Evolutionary conservation across 495 filamentous ascomycete genomes (phyloP), one percentile per base, ranked within the genome.

Genomic region (Aspergillus homomorphus): DNA sequence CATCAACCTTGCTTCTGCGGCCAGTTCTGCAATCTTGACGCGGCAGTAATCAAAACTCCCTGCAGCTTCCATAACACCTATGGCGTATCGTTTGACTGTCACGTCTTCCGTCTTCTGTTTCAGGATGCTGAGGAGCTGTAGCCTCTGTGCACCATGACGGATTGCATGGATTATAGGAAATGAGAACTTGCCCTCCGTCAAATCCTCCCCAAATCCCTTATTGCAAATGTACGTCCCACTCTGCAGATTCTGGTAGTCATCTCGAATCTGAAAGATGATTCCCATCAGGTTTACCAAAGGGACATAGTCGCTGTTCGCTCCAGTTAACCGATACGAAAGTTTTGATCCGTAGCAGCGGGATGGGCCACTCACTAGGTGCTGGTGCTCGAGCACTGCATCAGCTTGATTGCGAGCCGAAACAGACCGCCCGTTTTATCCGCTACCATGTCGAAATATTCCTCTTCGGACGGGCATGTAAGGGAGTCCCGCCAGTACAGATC

Each of bases 371-470:
- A n/a, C n/a, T n/a, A n/a, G n/a, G n/a, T n/a, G n/a, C n/a, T n/a
- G n/a, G n/a, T n/a, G n/a, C n/a, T n/a, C 33, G 33, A 12, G 33
- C 10, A 52, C 68, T 93, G 89, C 89, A 96, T 92, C 42, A 98
- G 78, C 71, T 89, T 87, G 60, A 96, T 80, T 16, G 89, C 89
- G 14, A 98, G 74, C 44, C 91, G 81, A 77, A 98, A 96, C 7
- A 96, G 78, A 1, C 92, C 91, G 15, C 93, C 92, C 1, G 93
- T 98, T 74, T 98, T 96, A 73, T 95, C 91, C 51, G 81, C 79
- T 20, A 96, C 90, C 92, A 96, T 96, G 66, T 92, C 88, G 9
- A 96, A 79, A 72, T 98, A 98, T 64, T 96, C 90, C 53, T 91
- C 88, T 70, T 92, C 89, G 21, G 83, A 87, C n/a, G 92, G 92